Conservation (phyloP, 495 filamentous ascomycete genomes). For the Chaetomium fimeti region DNA sequence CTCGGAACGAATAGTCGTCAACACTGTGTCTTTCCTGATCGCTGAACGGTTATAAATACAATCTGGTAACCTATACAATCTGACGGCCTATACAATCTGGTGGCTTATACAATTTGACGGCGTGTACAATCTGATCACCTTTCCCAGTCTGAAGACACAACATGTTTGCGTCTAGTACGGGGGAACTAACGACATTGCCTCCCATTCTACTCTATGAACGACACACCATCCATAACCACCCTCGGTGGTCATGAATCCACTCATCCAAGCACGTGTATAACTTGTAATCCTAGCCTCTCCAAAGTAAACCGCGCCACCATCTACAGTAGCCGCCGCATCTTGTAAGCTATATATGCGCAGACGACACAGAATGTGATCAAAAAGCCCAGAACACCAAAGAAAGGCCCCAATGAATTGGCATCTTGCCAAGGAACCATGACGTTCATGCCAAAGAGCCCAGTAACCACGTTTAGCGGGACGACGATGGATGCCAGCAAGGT, state of each 20-base stretch:
- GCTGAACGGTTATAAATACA: no score
- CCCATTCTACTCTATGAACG: background rate
- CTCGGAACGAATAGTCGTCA: background rate
- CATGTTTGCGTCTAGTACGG: background rate
- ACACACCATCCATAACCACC: background rate
- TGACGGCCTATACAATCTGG: no score
- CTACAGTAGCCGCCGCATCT: slow-evolving; percentile 16
- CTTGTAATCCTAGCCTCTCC: background rate
- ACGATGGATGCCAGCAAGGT: slow-evolving; percentile 94
- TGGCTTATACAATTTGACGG: no score
- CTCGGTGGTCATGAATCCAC: background rate
- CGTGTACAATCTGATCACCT: no score
- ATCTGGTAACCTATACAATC: no score
- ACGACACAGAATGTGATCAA: slow-evolving; percentile 60
- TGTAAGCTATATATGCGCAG: slow-evolving; percentile 42
- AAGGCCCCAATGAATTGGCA: slow-evolving; percentile 60
- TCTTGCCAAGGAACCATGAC: slow-evolving; percentile 73
- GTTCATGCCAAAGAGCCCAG: slow-evolving; percentile 98
- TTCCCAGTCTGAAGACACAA: background rate
- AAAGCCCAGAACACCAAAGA: slow-evolving; percentile 74
- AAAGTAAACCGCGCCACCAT: background rate
- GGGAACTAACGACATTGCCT: background rate
- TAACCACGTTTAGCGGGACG: slow-evolving; percentile 94
- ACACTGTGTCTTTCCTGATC: no score
- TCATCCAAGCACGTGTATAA: background rate